Conservation (phyloP, 345 rosid species). For the Barbarea vulgaris region DNA sequence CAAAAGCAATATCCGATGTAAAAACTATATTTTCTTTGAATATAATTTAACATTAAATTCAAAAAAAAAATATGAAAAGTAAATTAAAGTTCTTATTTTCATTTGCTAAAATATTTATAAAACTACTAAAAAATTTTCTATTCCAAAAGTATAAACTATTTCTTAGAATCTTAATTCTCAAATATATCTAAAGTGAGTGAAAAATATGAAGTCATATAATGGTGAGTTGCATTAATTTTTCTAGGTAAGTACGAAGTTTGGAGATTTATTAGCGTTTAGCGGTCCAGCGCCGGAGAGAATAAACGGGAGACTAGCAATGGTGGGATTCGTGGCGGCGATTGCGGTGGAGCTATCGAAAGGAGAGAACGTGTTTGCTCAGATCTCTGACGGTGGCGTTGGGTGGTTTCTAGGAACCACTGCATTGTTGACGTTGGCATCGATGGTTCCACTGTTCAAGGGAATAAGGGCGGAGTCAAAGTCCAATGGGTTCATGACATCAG, state of each 20-base stretch:
- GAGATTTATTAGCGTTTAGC: slow-evolving; percentile 65
- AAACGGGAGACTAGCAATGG: slow-evolving; percentile 80
- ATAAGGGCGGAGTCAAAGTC: slow-evolving; percentile 58
- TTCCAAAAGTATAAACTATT: too few species aligned
- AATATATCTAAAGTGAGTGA: too few species aligned
- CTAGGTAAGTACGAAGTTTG: slow-evolving; percentile 58
- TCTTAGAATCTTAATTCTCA: too few species aligned
- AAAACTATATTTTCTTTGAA: too few species aligned
- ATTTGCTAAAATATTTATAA: too few species aligned
- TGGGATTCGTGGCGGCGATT: slow-evolving; percentile 70
- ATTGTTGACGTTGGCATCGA: slow-evolving; percentile 61
- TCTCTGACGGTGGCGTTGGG: slow-evolving; percentile 57
- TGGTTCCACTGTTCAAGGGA: slow-evolving; percentile 63
- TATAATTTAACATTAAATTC: too few species aligned
- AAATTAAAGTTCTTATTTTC: too few species aligned
- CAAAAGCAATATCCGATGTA: too few species aligned
- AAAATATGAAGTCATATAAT: too few species aligned
- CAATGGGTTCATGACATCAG: slow-evolving; percentile 66
- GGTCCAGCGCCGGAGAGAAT: slow-evolving; percentile 93
- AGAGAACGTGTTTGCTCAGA: slow-evolving; percentile 62
- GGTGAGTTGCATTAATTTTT: too few species aligned
- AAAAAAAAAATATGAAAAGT: too few species aligned
- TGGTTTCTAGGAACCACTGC: slow-evolving; percentile 63
- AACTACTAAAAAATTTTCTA: too few species aligned
- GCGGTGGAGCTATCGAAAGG: slow-evolving; percentile 68